These are phyloP conservation scores for Aspergillus amoenus DNA, from an alignment of 2,329 filamentous ascomycete genomes.

Conservation along the genomic window DNA sequence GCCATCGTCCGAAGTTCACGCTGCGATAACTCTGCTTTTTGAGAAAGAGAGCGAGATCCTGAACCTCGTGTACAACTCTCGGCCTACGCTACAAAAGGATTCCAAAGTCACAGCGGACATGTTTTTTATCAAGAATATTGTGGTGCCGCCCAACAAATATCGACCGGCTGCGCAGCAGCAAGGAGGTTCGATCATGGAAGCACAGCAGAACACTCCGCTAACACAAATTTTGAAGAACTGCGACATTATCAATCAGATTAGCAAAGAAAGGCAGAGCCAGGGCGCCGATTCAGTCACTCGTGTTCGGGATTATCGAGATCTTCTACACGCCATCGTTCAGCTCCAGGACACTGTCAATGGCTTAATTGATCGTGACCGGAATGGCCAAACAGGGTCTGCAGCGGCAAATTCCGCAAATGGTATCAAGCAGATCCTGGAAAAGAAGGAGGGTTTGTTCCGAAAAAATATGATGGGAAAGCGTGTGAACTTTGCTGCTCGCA, in stretches of 20 bases:
- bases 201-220: constrained; percentile 84
- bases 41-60: constrained; percentile 83
- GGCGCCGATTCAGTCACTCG: constrained; percentile 48
- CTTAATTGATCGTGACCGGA: constrained; percentile 86
- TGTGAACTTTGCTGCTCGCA: constrained; percentile 96
- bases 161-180: constrained; percentile 83
- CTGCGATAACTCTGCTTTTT: constrained; percentile 76
- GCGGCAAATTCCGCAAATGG: constrained; percentile 82
- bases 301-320: constrained; percentile 67
- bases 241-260: constrained; percentile 70
- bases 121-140: constrained; percentile 85
- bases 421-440: constrained; percentile 96
- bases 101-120: constrained; percentile 72
- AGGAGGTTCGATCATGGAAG: constrained; percentile 78
- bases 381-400: constrained; percentile 75
- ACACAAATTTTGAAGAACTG: constrained; percentile 78
- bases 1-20: constrained; percentile 78
- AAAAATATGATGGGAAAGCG: constrained; percentile 99
- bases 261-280: constrained; percentile 63
- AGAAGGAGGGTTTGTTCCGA: constrained; percentile 96
- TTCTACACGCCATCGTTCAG: constrained; percentile 78
- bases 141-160: constrained; percentile 90
- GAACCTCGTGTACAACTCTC: constrained; percentile 78
- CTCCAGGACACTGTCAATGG: constrained; percentile 89
- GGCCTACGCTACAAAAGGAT: constrained; percentile 60